Conservation (phyloP, 768 basidiomycete species). For the Neoboletus magnificus region DNA sequence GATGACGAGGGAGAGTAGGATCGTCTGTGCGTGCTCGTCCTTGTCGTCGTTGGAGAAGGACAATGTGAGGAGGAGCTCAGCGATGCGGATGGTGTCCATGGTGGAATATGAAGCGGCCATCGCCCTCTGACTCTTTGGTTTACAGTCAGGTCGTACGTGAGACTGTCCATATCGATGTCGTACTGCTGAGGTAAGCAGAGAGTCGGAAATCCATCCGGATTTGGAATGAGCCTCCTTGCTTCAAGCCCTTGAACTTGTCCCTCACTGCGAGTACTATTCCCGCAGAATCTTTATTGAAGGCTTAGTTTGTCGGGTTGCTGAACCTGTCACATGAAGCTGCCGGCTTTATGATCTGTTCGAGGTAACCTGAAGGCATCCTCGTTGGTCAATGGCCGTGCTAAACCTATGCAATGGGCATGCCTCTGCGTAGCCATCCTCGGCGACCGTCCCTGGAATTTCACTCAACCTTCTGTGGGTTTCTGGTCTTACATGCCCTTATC, state of each 20-base stretch:
- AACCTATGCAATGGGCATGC: constrained; percentile 23
- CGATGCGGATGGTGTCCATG: constrained; percentile 42
- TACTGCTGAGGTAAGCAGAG: background rate
- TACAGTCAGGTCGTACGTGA: background rate
- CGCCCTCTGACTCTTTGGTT: background rate
- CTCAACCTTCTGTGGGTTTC: constrained; percentile 6
- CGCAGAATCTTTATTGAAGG: background rate
- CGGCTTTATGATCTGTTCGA: constrained; percentile 14
- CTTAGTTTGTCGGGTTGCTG: background rate
- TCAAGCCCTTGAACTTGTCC: background rate
- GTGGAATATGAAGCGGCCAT: background rate
- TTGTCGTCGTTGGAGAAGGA: constrained; percentile 36
- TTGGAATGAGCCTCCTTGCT: background rate
- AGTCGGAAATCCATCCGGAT: background rate
- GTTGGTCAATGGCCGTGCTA: constrained; percentile 26
- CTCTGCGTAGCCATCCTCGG: constrained; percentile 10
- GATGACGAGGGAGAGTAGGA: constrained; percentile 51
- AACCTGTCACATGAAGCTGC: constrained; percentile 8
- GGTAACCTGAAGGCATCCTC: constrained; percentile 27
- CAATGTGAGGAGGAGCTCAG: constrained; percentile 44
- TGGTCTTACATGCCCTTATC: constrained; percentile 23
- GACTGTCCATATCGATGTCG: background rate
- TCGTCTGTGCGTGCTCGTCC: constrained; percentile 42
- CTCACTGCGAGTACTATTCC: background rate
- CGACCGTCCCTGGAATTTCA: constrained; percentile 15